phyloP scores from a whole-genome alignment of 306 rosid species.

The Echinosophora koreensis region DNA sequence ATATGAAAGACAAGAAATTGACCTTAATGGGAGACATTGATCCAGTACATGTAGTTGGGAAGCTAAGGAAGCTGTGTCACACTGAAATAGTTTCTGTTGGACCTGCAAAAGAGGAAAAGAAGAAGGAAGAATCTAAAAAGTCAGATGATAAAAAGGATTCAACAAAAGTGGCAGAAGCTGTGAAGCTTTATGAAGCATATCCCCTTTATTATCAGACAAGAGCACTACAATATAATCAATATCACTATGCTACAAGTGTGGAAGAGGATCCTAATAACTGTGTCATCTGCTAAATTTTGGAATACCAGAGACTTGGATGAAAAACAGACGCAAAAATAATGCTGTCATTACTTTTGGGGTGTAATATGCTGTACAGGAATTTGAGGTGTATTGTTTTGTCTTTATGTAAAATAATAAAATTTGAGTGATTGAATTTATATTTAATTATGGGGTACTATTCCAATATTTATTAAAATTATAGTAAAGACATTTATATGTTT shows the following conservation, averaged over 20 bases:
- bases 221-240: background rate
- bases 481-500: too few relatives aligned
- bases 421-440: background rate
- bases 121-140: constrained; percentile 56
- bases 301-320: background rate
- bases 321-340: background rate
- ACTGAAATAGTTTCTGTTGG: constrained; percentile 59
- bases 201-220: constrained; percentile 18
- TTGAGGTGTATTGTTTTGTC: background rate
- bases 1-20: constrained; percentile 63
- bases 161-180: background rate
- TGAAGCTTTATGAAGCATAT: background rate
- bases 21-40: constrained; percentile 65
- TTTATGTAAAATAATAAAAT: background rate
- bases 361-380: background rate
- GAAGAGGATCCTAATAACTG: constrained; percentile 60
- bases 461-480: too few relatives aligned
- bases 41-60: constrained; percentile 55
- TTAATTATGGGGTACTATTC: too few relatives aligned
- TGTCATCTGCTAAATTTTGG: constrained; percentile 52
- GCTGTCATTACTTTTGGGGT: background rate
- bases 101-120: constrained; percentile 64
- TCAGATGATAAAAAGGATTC: constrained; percentile 30
- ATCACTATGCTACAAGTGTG: constrained; percentile 5
- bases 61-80: constrained; percentile 53